Evolutionary conservation across 495 filamentous ascomycete species (phyloP), one percentile per base, ranked within the genome.

Genomic region (Aspergillus affinis): DNA sequence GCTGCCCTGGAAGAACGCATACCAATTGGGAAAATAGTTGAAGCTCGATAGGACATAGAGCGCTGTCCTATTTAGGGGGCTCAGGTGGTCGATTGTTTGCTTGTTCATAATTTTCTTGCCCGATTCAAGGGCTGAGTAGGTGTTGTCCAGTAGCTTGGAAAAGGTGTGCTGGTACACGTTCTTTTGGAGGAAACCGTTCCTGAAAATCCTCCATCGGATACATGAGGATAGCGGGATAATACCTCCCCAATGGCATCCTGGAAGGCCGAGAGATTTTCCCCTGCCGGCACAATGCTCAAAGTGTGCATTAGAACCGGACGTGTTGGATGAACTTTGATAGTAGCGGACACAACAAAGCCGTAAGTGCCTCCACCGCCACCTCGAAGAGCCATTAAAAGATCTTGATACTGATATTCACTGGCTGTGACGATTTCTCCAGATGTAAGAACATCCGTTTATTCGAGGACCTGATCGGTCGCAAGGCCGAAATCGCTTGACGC

Each of bases 301-400:
- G n/a, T 55, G 41, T 63, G 61, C 36, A 17, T 21, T 18, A 62
- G 59, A 3, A 59, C 57, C 12, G 54, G 18, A 15, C 27, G 60
- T 19, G 54, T 21, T 10, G 71, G 69, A 61, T 74, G 66, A 13
- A 71, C 68, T 63, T 78, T 79, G 54, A 79, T 59, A 4, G 73
- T 78, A 46, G 75, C 64, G 30, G 72, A 74, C 46, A 76, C 61
- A 10, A 81, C 75, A 19, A 82, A 70, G 44, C 73, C 80, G 58
- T 77, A 83, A 54, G 70, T 81, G 20, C 79, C 77, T 26, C 70
- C 69, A 13, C 81, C 81, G 9, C 71, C 73, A 32, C 66, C 58
- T 6, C 83, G 76, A 21, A 85, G 65, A 10, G 77, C 77, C 29
- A 73, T 85, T 71, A 83, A 87, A n/a, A 87, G 78, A 51, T 87